Base-by-base conservation (phyloP, 108 stramenopile genomes). In the Cyclotella distinguenda region DNA sequence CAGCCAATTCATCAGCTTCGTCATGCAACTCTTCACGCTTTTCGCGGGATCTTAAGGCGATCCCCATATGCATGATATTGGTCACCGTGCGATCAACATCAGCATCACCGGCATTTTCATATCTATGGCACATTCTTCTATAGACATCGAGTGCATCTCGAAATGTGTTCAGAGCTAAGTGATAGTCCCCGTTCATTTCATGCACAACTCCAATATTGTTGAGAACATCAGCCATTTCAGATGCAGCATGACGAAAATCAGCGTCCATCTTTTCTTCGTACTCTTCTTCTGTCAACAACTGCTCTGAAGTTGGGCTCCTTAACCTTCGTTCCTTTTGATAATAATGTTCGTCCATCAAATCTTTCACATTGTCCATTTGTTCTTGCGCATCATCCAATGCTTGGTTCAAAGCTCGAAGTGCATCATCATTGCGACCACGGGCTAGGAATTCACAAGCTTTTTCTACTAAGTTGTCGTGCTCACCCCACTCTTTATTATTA, bases 131-230 rank as follows among this genome's bases (percentile, higher is more conserved):
- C 35, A 58, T 68, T 57, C 56, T 54, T 36, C 76, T 53, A 52
- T 77, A 77, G 32, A 70, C 50, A 49, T 69, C 68, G 11, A 77
- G 68, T 25, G 76, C 76, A 47, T 70, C 76, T 7, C 56, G 60
- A 33, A 69, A 77, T 12, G 76, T 60, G 39, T 59, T 66, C 64
- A 70, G 43, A 6, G 68, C 76, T 23, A 46, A 35, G 15, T 64
- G 56, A 47, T 52, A 54, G 40, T 77, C 56, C 19, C 67, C 62
- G 30, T 66, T 65, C 44, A 70, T 28, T 35, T 77, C 76, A 16
- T 69, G 52, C 7, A 77, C 76, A 8, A 77, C 76, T 28, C 76
- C 76, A 33, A 77, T 69, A 32, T 77, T 77, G 56, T 70, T 77
- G 26, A 70, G 50, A 9, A 77, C 36, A 28, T 77, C 44, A 7